phyloP scores from a whole-genome alignment of 1,139 yeast species.

The Pichia kudriavzevii region DNA sequence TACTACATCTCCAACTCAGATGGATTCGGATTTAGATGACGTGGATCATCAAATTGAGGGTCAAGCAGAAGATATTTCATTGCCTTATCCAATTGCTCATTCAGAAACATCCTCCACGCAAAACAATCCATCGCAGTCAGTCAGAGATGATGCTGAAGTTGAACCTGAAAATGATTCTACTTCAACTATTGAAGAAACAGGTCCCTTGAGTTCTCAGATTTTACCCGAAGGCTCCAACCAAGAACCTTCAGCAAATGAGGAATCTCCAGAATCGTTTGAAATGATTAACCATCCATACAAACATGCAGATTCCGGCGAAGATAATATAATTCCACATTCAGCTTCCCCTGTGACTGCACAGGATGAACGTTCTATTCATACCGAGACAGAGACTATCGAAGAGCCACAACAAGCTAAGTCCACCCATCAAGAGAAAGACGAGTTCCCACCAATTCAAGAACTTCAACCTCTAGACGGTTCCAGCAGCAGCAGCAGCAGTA shows the following conservation, averaged over 20 bases:
- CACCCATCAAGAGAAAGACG: background rate
- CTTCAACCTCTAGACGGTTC: constrained; percentile 32
- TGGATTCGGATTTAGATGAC: no score
- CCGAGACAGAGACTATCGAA: background rate
- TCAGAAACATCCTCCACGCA: constrained; percentile 87
- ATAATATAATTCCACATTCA: background rate
- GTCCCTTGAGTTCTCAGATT: constrained; percentile 24
- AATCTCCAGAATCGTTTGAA: constrained; percentile 44
- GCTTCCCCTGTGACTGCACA: background rate
- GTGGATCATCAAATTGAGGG: background rate
- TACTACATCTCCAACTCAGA: constrained; percentile 4
- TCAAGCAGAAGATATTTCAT: constrained; percentile 24
- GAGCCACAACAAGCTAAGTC: background rate
- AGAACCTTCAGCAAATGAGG: constrained; percentile 20
- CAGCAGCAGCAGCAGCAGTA: constrained; percentile 1
- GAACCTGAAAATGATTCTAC: constrained; percentile 54
- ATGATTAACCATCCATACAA: constrained; percentile 42
- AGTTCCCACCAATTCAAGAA: constrained; percentile 15
- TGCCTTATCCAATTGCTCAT: constrained; percentile 59
- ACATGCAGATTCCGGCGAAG: background rate
- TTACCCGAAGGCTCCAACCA: constrained; percentile 23
- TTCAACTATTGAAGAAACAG: constrained; percentile 25
- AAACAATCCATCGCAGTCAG: constrained; percentile 86
- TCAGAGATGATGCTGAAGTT: constrained; percentile 66
- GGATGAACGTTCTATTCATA: background rate